Percentiles rank a stretch among this genome's conserved stretches.
Conservation (phyloP, 116 monocot species). For the Cymodocea nodosa region DNA sequence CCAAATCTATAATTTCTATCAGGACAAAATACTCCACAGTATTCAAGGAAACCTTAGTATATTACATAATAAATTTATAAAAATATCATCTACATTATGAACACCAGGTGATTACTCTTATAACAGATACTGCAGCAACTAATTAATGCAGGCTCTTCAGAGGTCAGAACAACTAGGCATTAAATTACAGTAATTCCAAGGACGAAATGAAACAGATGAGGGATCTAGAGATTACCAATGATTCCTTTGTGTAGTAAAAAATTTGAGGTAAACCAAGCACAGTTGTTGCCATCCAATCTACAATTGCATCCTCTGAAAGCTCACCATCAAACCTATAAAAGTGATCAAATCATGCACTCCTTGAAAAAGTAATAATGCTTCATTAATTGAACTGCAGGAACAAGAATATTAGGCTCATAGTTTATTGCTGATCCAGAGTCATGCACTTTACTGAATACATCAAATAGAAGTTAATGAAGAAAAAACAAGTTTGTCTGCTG, state of each 20-base stretch:
- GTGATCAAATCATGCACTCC: neutral
- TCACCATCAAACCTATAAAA: slow-evolving; percentile 68
- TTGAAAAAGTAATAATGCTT: neutral
- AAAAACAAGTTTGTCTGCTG: neutral
- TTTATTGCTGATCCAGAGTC: too few species aligned
- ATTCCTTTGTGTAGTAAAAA: slow-evolving; percentile 77
- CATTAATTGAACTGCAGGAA: too few species aligned
- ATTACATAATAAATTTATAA: too few species aligned
- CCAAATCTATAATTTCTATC: too few species aligned
- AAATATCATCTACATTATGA: too few species aligned
- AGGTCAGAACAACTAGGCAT: too few species aligned
- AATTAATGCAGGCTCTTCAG: too few species aligned
- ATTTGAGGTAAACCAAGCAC: slow-evolving; percentile 86
- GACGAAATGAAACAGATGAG: neutral
- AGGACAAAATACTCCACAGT: too few species aligned
- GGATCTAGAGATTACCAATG: slow-evolving; percentile 40
- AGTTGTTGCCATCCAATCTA: slow-evolving; percentile 86
- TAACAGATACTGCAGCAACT: too few species aligned
- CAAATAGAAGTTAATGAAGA: neutral
- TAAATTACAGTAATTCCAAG: neutral
- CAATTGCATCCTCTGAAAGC: slow-evolving; percentile 64
- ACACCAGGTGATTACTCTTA: too few species aligned
- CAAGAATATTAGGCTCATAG: too few species aligned
- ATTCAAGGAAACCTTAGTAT: too few species aligned
- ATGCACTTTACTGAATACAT: neutral